Percentiles rank a stretch among this genome's conserved stretches.
Conservation (phyloP, 2,329 filamentous ascomycete genomes). For the Talaromyces amestolkiae region DNA sequence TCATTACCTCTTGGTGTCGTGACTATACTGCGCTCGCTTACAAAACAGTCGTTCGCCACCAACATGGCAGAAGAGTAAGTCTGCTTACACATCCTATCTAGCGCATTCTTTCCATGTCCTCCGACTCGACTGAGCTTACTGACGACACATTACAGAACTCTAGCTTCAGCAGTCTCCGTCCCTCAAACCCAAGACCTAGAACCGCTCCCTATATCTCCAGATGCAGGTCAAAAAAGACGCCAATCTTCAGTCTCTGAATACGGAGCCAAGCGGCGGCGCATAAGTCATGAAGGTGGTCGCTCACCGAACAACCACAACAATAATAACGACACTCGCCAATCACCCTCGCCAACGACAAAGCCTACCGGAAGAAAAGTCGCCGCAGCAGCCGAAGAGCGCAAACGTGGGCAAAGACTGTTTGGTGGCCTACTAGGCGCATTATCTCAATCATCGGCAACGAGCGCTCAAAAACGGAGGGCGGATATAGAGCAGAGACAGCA, state of each 20-base stretch:
- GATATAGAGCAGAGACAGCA: constrained; percentile 82
- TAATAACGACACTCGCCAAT: neutral
- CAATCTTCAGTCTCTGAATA: constrained; percentile 54
- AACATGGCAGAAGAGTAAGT: constrained; percentile 29
- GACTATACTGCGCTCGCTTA: neutral
- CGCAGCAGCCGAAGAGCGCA: constrained; percentile 71
- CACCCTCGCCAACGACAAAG: constrained; percentile 24
- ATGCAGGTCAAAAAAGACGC: constrained; percentile 49
- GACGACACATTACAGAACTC: constrained; percentile 32
- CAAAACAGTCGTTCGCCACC: neutral
- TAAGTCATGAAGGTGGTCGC: constrained; percentile 37
- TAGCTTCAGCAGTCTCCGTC: constrained; percentile 54
- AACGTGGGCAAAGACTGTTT: constrained; percentile 80
- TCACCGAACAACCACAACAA: constrained; percentile 19
- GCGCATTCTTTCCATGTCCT: neutral
- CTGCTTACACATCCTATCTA: neutral
- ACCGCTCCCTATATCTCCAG: constrained; percentile 29
- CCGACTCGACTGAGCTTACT: neutral
- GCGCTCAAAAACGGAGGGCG: constrained; percentile 65
- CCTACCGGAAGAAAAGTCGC: constrained; percentile 31
- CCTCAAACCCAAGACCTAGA: constrained; percentile 42
- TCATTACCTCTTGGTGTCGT: neutral
- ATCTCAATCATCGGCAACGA: constrained; percentile 65
- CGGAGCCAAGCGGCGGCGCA: constrained; percentile 53
- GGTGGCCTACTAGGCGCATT: constrained; percentile 76